Evolutionary conservation across 169 alveolate genomes (phyloP).

Genomic region (Cryptosporidium viatorum): DNA sequence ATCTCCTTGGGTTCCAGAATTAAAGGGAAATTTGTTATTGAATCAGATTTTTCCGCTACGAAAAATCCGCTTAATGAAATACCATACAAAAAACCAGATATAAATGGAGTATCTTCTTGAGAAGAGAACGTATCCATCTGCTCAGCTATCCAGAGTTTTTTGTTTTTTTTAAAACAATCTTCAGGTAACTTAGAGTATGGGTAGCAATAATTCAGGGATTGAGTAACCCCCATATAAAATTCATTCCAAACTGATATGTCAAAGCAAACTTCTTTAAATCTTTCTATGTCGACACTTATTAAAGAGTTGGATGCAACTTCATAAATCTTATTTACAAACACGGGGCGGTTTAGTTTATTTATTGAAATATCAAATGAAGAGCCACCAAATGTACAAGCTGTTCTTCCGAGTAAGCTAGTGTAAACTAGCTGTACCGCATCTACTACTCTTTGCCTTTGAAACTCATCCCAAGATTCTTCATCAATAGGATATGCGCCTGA

Average conservation of each 20-base stretch:
- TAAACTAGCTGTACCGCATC: constrained; percentile 60
- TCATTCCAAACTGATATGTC: constrained; percentile 70
- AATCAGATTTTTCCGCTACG: background rate
- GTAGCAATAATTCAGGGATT: constrained; percentile 8
- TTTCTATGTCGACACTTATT: constrained; percentile 31
- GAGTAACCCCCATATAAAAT: constrained; percentile 37
- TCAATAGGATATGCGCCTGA: constrained; percentile 75
- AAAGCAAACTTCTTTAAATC: constrained; percentile 59
- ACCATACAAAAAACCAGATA: constrained; percentile 54
- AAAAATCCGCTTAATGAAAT: constrained; percentile 49
- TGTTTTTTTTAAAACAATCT: background rate
- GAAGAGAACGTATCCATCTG: constrained; percentile 32
- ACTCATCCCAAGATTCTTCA: constrained; percentile 76
- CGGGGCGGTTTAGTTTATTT: constrained; percentile 21
- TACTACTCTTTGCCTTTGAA: constrained; percentile 60
- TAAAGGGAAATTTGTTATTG: constrained; percentile 29
- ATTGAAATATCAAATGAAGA: constrained; percentile 28
- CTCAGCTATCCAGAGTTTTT: constrained; percentile 41
- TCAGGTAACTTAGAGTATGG: background rate
- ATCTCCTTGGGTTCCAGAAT: constrained; percentile 52
- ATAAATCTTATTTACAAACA: constrained; percentile 29
- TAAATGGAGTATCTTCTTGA: constrained; percentile 28
- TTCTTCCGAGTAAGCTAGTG: constrained; percentile 45
- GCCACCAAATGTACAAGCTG: constrained; percentile 53
- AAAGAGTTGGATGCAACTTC: constrained; percentile 68